phyloP scores from a whole-genome alignment of 2,329 filamentous ascomycete genomes.

The Hirsutella minnesotensis region DNA sequence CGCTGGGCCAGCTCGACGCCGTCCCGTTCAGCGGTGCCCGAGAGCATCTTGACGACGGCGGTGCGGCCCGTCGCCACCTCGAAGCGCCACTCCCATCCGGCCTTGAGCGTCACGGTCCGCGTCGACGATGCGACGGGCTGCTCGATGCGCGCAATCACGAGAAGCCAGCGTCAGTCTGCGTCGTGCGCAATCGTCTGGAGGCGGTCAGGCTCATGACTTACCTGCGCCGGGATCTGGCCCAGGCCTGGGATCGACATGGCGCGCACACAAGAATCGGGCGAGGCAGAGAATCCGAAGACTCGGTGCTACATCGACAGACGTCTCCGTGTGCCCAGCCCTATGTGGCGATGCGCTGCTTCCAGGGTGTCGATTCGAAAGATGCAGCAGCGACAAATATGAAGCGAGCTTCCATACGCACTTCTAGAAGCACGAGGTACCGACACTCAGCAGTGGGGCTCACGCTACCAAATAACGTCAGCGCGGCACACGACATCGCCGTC shows the following conservation, averaged over 20 bases:
- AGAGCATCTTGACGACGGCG: slow-evolving; percentile 49
- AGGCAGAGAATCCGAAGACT: no score
- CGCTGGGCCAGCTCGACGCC: slow-evolving; percentile 83
- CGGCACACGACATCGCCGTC: no score
- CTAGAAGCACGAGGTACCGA: no score
- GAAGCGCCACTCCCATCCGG: slow-evolving; percentile 69
- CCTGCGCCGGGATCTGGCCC: slow-evolving; percentile 53
- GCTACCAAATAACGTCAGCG: no score
- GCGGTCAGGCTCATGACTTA: slow-evolving; percentile 18
- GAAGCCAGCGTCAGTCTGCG: background rate
- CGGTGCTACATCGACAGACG: no score
- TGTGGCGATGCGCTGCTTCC: no score
- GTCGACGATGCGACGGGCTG: slow-evolving; percentile 27
- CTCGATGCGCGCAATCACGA: no score
- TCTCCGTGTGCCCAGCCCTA: no score
- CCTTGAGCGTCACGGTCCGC: slow-evolving; percentile 40
- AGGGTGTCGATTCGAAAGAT: no score
- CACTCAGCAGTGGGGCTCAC: no score
- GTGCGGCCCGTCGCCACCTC: slow-evolving; percentile 44
- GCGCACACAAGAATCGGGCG: no score
- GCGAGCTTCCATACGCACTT: background rate
- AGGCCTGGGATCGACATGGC: slow-evolving; percentile 64
- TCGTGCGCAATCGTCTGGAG: background rate
- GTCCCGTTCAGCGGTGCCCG: slow-evolving; percentile 83
- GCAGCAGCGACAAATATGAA: no score